Percentiles rank a stretch among this genome's conserved stretches.
Conservation (phyloP, 331 rosid genomes). For the Telfairia occidentalis region DNA sequence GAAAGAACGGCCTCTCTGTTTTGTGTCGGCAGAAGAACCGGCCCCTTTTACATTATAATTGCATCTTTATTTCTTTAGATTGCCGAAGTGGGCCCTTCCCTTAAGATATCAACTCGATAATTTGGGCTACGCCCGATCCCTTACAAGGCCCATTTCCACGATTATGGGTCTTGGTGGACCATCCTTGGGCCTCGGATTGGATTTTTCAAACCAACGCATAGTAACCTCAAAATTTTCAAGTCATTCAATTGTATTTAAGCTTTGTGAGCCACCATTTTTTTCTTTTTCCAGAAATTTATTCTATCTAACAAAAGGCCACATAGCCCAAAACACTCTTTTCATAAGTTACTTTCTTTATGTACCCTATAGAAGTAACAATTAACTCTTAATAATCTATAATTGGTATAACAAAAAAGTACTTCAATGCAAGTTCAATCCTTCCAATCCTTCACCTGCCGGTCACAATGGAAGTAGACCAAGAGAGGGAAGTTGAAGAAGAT, state of each 20-base stretch:
- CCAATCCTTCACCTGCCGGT: conserved; percentile 39
- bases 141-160: neutral
- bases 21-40: neutral
- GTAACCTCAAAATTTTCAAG: neutral
- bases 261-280: neutral
- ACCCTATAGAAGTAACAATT: neutral
- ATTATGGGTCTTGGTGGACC: neutral
- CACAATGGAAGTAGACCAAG: conserved; percentile 28
- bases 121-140: neutral
- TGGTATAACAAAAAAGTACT: neutral
- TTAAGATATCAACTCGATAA: neutral
- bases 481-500: conserved; percentile 43
- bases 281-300: neutral
- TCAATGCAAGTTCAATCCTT: too few species aligned
- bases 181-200: neutral
- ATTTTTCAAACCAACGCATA: too few species aligned
- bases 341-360: neutral
- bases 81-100: neutral
- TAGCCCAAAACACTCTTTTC: neutral
- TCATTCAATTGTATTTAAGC: neutral
- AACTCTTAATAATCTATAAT: neutral
- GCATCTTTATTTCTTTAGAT: too few species aligned
- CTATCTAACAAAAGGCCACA: neutral
- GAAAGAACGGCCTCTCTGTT: too few species aligned
- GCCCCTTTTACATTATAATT: too few species aligned